Evolutionary conservation across 1,284 basidiomycete genomes (phyloP), one percentile per base, ranked within the genome.

Genomic region (Exobasidium rhododendri): DNA sequence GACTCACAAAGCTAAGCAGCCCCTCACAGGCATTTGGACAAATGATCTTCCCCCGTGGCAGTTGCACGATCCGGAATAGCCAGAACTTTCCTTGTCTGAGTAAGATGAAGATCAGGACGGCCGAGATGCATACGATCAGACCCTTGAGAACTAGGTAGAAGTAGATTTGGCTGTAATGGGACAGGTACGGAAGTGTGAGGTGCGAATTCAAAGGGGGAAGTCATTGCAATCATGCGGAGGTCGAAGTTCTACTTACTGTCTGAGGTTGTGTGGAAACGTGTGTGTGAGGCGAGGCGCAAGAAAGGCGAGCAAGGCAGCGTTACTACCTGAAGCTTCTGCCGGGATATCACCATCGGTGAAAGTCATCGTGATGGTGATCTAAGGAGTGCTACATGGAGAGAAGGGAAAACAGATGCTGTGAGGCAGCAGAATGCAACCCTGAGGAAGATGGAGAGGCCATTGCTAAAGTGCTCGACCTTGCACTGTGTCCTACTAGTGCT

Each of bases 21-120:
- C 5, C 47, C 28, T 50, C 47, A 26, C 47, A 50, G 14, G 52
- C 52, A 22, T 55, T 55, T 40, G 52, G 52, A 55, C 52, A 55
- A 26, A 55, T 55, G 5, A 55, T 30, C 14, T 22, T 20, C 24
- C 52, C 52, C 22, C 35, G 31, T 14, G 52, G 52, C 22, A 31
- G 13, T 44, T 31, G 4, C 11, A 55, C 29, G 14, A 55, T 31
- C 35, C 52, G 22, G 3, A 55, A 30, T 3, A 45, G n/a, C 61
- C 68, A 17, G 68, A 58, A 6, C 55, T 62, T 55, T 11, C 67
- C 44, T 64, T 60, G 30, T 51, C 61, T 17, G 64, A 72, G 24
- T 66, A 66, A 7, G 66, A 67, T 30, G 32, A 54, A 2, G 31
- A 67, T 35, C 55, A 62, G n/a, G 24, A 64, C 3, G 17, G 53